A percentile compares a stretch with the other conserved stretches of the same genome.
These are phyloP conservation scores for Beta vulgaris DNA, from an alignment of 148 eudicot genomes.

Conservation along the genomic window DNA sequence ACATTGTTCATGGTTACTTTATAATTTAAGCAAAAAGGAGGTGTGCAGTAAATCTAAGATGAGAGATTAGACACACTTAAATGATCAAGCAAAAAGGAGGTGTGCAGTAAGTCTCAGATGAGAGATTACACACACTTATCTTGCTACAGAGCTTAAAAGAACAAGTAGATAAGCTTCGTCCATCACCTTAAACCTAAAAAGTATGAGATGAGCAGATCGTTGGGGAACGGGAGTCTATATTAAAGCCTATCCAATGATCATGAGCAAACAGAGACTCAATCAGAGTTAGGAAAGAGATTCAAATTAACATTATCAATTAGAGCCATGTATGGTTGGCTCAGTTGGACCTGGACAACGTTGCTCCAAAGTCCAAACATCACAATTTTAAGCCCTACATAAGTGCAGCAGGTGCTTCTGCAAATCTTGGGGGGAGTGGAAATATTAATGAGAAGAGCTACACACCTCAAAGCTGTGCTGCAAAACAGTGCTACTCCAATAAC, in stretches of 20 bases:
- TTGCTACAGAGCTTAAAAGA: background rate
- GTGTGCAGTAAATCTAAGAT: background rate
- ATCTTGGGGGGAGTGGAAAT: background rate
- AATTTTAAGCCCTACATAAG: too few relatives aligned
- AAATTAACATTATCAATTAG: too few relatives aligned
- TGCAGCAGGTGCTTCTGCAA: background rate
- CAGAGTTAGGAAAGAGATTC: too few relatives aligned
- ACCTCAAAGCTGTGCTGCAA: conserved; percentile 87
- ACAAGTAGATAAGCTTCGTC: background rate
- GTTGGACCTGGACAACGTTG: too few relatives aligned
- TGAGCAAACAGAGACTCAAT: too few relatives aligned
- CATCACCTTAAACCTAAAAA: too few relatives aligned
- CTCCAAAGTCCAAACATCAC: too few relatives aligned
- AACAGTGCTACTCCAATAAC: conserved; percentile 70
- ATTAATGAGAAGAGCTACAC: conserved; percentile 11
- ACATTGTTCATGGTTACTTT: background rate
- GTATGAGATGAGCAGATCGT: too few relatives aligned
- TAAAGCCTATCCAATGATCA: too few relatives aligned
- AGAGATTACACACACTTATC: background rate
- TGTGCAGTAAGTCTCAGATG: background rate
- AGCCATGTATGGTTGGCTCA: too few relatives aligned
- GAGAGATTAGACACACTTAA: background rate
- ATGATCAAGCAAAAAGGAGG: background rate
- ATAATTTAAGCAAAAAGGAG: background rate
- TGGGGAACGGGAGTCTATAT: too few relatives aligned